phyloP scores from a whole-genome alignment of 129 eudicot species.

The Pulicaria dysenterica region DNA sequence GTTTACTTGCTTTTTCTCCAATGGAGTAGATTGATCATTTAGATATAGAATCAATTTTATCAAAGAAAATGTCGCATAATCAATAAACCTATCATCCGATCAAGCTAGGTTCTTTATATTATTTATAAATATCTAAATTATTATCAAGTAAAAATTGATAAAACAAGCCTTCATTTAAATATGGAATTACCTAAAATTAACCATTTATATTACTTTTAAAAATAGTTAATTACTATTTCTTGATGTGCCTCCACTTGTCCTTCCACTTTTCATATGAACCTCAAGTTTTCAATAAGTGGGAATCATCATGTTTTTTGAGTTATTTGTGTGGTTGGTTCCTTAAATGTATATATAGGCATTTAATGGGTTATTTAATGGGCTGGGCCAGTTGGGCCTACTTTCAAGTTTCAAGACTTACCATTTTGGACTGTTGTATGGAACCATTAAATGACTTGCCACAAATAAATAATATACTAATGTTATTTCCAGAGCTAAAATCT shows the following conservation, averaged over 20 bases:
- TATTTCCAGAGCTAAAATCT: neutral
- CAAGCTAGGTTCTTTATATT: too few species aligned
- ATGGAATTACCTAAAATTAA: too few species aligned
- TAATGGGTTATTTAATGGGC: constrained; percentile 31
- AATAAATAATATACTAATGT: neutral
- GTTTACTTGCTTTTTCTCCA: too few species aligned
- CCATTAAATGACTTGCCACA: constrained; percentile 20
- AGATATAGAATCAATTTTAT: too few species aligned
- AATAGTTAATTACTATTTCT: neutral
- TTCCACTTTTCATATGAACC: constrained; percentile 17
- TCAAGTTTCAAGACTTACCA: constrained; percentile 6
- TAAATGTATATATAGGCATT: constrained; percentile 25
- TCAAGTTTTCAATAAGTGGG: constrained; percentile 21
- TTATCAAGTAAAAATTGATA: too few species aligned
- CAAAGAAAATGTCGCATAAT: too few species aligned
- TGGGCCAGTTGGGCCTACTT: constrained; percentile 40
- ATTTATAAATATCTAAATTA: too few species aligned
- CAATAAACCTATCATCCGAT: too few species aligned
- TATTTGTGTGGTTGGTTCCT: constrained; percentile 26
- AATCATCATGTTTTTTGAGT: constrained; percentile 26
- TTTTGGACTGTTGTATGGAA: constrained; percentile 14
- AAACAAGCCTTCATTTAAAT: too few species aligned
- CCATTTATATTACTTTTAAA: neutral
- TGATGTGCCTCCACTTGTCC: constrained; percentile 22
- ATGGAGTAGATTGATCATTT: too few species aligned